Percentiles rank a stretch among this genome's conserved stretches.
phyloP scores from a whole-genome alignment of 257 asterid genomes.

The Gynochthodes officinalis region DNA sequence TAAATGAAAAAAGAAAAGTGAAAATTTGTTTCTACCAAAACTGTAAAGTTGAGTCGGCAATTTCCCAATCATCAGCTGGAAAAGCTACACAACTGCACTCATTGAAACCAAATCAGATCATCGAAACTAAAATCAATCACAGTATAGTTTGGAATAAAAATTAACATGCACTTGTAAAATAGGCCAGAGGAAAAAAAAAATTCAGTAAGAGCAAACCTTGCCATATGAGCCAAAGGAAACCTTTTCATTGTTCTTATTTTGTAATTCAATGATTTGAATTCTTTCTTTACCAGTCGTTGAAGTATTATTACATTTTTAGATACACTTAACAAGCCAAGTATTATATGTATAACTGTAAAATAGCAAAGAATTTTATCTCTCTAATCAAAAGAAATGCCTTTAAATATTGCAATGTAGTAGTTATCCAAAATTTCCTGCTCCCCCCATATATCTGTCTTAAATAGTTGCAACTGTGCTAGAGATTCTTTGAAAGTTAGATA shows the following conservation, averaged over 20 bases:
- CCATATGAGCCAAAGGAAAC: background rate
- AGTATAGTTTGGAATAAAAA: background rate
- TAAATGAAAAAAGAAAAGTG: background rate
- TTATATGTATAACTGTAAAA: background rate
- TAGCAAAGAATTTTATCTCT: background rate
- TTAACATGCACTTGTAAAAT: background rate
- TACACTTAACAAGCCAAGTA: background rate
- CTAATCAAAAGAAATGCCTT: background rate
- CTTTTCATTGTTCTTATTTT: background rate
- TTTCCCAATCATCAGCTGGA: slow-evolving; percentile 88
- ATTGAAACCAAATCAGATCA: slow-evolving; percentile 4
- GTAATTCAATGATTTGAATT: background rate
- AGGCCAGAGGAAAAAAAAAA: background rate
- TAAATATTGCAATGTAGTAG: too few species aligned
- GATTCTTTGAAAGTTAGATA: too few species aligned
- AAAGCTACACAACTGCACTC: slow-evolving; percentile 68
- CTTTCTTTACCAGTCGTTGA: background rate
- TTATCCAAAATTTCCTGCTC: too few species aligned
- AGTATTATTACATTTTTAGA: background rate
- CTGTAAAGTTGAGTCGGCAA: slow-evolving; percentile 83
- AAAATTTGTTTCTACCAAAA: slow-evolving; percentile 56
- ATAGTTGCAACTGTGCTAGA: too few species aligned
- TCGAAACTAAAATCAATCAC: background rate
- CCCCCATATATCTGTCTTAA: too few species aligned
- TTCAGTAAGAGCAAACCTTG: too few species aligned